Evolutionary conservation across 2,329 filamentous ascomycete genomes (phyloP), one percentile per base, ranked within the genome.

Genomic region (Aspergillus unguis): DNA sequence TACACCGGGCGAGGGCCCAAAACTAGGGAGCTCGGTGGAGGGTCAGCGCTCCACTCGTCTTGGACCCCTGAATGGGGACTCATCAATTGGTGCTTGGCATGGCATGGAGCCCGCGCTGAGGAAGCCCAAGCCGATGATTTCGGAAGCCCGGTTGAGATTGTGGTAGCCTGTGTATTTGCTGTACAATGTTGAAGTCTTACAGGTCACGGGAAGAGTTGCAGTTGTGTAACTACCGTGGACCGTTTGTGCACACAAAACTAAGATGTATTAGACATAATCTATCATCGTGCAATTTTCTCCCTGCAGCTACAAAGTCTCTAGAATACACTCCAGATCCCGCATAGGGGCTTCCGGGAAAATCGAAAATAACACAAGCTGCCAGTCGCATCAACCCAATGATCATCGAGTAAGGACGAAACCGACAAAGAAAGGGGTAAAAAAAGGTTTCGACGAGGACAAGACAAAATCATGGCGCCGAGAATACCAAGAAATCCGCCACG

Each of bases 391-490:
- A 52, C 42, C 47, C 45, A 31, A 28, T 42, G 26, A 52, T 37
- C 26, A 44, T 49, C 41, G 33, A 29, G 28, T 28, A 42, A 47
- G 27, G 23, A 56, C 44, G 40, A 56, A 48, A 37, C 33, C 42
- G 42, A 43, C 53, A 57, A 32, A 49, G 31, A 44, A 50, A 54
- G 36, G 50, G 44, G 52, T 41, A 43, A 44, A 47, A 28, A 55
- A 43, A 17, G 17, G 17, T 44, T 38, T 49, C 49, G 59, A 55
- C 58, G 54, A 55, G 35, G 29, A 46, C 25, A 42, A 46, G 38
- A 42, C 46, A 38, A 49, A 48, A 36, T 43, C 64, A 64, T 65
- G 65, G 61, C 66, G 65, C 67, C 67, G 59, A 68, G 62, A 63
- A 64, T 64, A 62, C 64, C 63, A 67, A 67, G 62, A 55, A 40